Conservation (phyloP, 1,284 basidiomycete species). For the Bjerkandera adusta region DNA sequence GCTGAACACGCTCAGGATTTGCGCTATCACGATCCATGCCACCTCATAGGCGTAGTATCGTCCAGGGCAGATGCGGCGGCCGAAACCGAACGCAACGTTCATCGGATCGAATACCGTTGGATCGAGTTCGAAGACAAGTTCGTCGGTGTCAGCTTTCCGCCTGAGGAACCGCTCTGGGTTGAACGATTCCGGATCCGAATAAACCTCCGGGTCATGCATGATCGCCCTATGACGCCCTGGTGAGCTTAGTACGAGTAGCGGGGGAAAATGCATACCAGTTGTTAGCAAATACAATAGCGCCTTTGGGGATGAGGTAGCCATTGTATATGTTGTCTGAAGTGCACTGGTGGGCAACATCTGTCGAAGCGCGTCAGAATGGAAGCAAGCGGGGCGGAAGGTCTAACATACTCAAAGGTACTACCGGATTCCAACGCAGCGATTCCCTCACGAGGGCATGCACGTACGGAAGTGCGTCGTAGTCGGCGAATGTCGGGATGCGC, state of each 20-base stretch:
- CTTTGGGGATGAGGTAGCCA: constrained; percentile 6
- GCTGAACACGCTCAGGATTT: not conserved
- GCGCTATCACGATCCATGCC: constrained; percentile 1
- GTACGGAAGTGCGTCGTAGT: constrained; percentile 6
- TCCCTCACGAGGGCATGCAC: constrained; percentile 9
- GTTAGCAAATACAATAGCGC: constrained; percentile 2
- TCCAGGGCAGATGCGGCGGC: constrained; percentile 9
- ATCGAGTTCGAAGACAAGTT: constrained; percentile 4
- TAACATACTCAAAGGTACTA: constrained; percentile 1
- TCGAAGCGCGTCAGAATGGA: not conserved
- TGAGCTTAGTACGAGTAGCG: not conserved
- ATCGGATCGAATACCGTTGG: constrained; percentile 15
- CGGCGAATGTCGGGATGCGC: constrained; percentile 8
- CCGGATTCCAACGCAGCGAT: constrained; percentile 6
- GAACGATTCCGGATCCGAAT: constrained; percentile 2
- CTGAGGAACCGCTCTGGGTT: constrained; percentile 8
- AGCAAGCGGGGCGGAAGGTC: not conserved
- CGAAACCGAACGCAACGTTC: constrained; percentile 6
- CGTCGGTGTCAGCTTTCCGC: not conserved
- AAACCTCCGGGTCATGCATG: constrained; percentile 5
- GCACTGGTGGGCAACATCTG: not conserved
- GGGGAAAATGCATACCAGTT: constrained; percentile 1
- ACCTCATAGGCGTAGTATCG: not conserved
- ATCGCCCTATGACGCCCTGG: constrained; percentile 3
- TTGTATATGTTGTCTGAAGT: constrained; percentile 3